Percentiles rank a stretch among this genome's conserved stretches.
phyloP scores from a whole-genome alignment of 306 rosid genomes.

The Carpinus fangiana region DNA sequence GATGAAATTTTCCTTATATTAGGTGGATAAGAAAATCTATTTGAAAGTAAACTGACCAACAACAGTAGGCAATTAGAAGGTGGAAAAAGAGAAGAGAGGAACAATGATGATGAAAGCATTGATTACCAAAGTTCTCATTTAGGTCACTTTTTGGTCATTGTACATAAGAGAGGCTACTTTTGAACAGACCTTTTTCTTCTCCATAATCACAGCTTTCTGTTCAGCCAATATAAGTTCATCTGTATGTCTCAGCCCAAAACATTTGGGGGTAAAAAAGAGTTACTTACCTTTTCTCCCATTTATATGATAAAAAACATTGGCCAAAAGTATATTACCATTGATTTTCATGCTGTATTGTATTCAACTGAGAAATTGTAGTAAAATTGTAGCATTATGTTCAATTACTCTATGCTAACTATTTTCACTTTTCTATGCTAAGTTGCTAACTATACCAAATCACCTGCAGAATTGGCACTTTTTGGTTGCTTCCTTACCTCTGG shows the following conservation, averaged over 20 bases:
- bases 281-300: background rate
- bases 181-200: background rate
- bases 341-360: background rate
- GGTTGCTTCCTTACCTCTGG: slow-evolving; percentile 16
- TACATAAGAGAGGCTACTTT: background rate
- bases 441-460: slow-evolving; percentile 16
- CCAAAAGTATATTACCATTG: background rate
- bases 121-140: background rate
- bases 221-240: background rate
- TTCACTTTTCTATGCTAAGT: slow-evolving; percentile 3
- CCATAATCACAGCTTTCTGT: background rate
- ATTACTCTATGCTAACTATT: background rate
- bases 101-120: background rate
- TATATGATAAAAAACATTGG: background rate
- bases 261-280: background rate
- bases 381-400: background rate
- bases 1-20: background rate
- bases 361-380: background rate
- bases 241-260: background rate
- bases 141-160: background rate
- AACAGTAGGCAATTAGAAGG: background rate
- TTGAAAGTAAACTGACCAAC: background rate
- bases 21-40: background rate
- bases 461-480: slow-evolving; percentile 32
- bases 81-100: background rate